Percentiles rank a stretch among this genome's conserved stretches.
Evolutionary conservation across 345 rosid species (phyloP).

Genomic region (Linum usitatissimum): DNA sequence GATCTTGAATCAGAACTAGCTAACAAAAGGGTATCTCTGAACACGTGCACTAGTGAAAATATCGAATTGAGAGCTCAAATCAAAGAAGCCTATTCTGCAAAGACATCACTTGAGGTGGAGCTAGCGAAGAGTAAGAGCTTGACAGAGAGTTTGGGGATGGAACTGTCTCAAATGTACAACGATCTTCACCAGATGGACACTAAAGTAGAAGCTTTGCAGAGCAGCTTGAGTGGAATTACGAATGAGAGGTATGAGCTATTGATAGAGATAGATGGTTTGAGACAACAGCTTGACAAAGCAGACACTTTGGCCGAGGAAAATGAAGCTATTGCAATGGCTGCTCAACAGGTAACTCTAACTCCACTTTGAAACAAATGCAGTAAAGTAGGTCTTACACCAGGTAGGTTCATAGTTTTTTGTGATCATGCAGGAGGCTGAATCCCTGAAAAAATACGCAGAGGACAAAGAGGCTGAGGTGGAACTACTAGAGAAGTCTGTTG

Average conservation of each 20-base stretch:
- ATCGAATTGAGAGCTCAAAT: conserved; percentile 38
- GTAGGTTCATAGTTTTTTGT: not conserved
- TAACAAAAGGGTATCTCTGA: conserved; percentile 28
- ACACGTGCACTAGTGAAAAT: conserved; percentile 35
- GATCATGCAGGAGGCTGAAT: conserved; percentile 56
- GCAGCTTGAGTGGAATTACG: conserved; percentile 33
- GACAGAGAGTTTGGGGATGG: conserved; percentile 61
- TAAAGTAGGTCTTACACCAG: not conserved
- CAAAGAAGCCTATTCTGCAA: conserved; percentile 38
- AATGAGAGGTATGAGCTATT: conserved; percentile 57
- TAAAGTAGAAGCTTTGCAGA: conserved; percentile 42
- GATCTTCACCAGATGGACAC: conserved; percentile 49
- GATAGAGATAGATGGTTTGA: conserved; percentile 42
- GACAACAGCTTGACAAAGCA: conserved; percentile 44
- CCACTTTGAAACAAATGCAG: conserved; percentile 4
- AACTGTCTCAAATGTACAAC: conserved; percentile 44
- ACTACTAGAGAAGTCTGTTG: conserved; percentile 80
- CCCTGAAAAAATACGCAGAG: conserved; percentile 51
- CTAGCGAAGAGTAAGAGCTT: conserved; percentile 37
- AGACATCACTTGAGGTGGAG: conserved; percentile 41
- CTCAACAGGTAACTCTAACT: conserved; percentile 54
- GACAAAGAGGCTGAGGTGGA: conserved; percentile 82
- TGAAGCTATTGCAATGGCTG: conserved; percentile 60
- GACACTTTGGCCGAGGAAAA: conserved; percentile 42
- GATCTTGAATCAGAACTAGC: conserved; percentile 37